Conservation (phyloP, 176 grass and related monocot species). For the Leersia perrieri region DNA sequence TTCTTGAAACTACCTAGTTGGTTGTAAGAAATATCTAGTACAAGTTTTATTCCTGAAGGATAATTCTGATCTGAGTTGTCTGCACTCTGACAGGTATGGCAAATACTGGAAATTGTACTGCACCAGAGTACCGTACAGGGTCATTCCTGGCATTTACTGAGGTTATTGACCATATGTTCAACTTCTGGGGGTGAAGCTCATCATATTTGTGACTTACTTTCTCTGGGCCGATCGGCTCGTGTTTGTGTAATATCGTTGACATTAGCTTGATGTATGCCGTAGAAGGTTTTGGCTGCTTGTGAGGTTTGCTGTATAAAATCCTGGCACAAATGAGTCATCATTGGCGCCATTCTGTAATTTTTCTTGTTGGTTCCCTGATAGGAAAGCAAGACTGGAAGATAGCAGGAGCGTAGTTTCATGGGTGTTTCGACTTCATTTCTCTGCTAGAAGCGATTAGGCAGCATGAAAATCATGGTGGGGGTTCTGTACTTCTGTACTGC, state of each 20-base stretch:
- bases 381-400: not conserved
- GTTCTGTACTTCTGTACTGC: not conserved
- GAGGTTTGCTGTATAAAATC: not conserved
- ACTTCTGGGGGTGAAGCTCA: not conserved
- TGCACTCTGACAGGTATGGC: slow-evolving; percentile 58
- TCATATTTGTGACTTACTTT: not conserved
- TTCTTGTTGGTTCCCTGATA: not conserved
- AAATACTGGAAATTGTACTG: slow-evolving; percentile 98
- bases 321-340: not conserved
- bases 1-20: not conserved
- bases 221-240: not conserved
- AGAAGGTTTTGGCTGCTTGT: slow-evolving; percentile 12
- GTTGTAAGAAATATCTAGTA: slow-evolving; percentile 20
- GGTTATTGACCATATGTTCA: not conserved
- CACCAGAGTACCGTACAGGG: slow-evolving; percentile 72
- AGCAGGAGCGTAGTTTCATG: not conserved
- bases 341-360: not conserved
- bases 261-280: slow-evolving; percentile 15
- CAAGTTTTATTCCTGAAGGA: not conserved
- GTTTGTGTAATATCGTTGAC: not conserved
- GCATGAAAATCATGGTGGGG: not conserved
- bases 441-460: not conserved
- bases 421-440: not conserved
- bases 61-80: slow-evolving; percentile 1
- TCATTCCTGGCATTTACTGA: slow-evolving; percentile 95